phyloP scores from a whole-genome alignment of 2,329 filamentous ascomycete genomes.

The Pleoardoris graminearum region DNA sequence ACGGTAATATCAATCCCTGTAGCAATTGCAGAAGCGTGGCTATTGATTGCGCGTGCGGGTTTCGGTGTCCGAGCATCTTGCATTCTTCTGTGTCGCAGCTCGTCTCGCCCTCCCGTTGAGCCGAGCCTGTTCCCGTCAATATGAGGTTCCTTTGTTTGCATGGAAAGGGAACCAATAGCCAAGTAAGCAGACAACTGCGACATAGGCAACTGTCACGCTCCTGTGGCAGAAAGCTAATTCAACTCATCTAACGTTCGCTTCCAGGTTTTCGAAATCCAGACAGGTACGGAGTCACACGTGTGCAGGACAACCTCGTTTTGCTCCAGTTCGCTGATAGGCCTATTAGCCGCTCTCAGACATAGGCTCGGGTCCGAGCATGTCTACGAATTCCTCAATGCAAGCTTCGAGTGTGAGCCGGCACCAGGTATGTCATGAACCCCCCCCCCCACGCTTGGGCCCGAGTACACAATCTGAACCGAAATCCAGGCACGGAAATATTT shows the following conservation, averaged over 20 bases:
- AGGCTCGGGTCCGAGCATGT: background rate
- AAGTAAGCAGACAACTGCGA: background rate
- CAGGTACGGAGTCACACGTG: background rate
- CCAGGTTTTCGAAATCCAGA: background rate
- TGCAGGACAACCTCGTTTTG: background rate
- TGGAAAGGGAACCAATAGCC: background rate
- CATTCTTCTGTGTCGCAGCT: background rate
- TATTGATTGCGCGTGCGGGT: background rate
- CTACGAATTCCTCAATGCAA: background rate
- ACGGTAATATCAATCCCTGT: background rate
- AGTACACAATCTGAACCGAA: background rate
- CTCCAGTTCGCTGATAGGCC: background rate
- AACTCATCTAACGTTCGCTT: background rate
- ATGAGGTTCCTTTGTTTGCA: background rate
- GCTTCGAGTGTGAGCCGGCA: background rate
- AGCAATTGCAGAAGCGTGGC: background rate
- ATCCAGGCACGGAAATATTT: background rate
- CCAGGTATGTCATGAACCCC: background rate
- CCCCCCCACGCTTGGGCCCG: background rate
- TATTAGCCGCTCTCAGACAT: background rate
- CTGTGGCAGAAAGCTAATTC: background rate
- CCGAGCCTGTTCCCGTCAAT: background rate
- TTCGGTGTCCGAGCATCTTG: background rate
- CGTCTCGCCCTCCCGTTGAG: background rate
- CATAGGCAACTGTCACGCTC: background rate